These are phyloP conservation scores for Leishmania amazonensis DNA, from an alignment of 208 protist genomes.

Conservation along the genomic window DNA sequence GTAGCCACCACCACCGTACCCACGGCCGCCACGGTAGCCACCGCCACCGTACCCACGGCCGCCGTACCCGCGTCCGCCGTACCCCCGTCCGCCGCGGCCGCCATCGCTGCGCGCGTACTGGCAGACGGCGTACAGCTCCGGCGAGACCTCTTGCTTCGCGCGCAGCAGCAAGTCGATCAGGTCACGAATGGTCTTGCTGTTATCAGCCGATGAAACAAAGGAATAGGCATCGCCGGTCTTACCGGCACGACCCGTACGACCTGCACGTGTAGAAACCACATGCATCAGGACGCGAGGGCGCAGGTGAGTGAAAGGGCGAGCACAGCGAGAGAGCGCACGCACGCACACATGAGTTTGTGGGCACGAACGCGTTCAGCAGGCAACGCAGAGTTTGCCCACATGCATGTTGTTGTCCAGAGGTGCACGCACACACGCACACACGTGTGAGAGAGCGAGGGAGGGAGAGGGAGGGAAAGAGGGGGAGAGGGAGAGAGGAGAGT, in stretches of 20 bases:
- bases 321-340: neutral
- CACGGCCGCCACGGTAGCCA: slow-evolving; percentile 27
- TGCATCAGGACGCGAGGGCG: slow-evolving; percentile 2
- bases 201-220: slow-evolving; percentile 72
- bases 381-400: neutral
- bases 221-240: slow-evolving; percentile 87
- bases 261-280: slow-evolving; percentile 25
- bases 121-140: slow-evolving; percentile 63
- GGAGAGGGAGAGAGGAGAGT: slow-evolving; percentile 10
- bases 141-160: slow-evolving; percentile 68
- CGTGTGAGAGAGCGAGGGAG: neutral
- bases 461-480: neutral
- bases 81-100: slow-evolving; percentile 30
- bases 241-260: slow-evolving; percentile 89
- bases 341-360: neutral
- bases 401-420: neutral
- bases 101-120: slow-evolving; percentile 38
- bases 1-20: slow-evolving; percentile 14
- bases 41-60: slow-evolving; percentile 22
- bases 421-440: neutral
- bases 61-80: slow-evolving; percentile 33
- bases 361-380: neutral
- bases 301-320: neutral
- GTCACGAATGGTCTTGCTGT: slow-evolving; percentile 78
- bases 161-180: slow-evolving; percentile 71